A percentile compares a stretch with the other conserved stretches of the same genome.
phyloP scores from a whole-genome alignment of 345 rosid species.

The Toxicodendron radicans region DNA sequence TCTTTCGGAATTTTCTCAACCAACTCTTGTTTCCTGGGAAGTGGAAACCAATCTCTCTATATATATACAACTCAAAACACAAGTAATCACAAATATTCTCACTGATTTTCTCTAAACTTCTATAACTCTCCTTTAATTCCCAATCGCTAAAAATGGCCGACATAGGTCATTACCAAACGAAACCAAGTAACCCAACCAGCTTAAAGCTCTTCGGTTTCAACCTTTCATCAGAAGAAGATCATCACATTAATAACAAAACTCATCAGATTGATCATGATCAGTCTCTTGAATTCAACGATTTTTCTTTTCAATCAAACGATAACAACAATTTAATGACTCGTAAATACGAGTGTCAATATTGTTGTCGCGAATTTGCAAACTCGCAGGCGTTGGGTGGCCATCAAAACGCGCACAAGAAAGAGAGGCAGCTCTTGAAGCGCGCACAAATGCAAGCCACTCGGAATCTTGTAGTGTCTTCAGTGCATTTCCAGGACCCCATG shows the following conservation, averaged over 20 bases:
- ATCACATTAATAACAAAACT: slow-evolving; percentile 11
- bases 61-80: not conserved
- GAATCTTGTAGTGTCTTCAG: slow-evolving; percentile 19
- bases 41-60: too few relatives aligned
- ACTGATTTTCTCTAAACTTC: not conserved
- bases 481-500: slow-evolving; percentile 41
- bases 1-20: slow-evolving; percentile 33
- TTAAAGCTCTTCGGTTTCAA: slow-evolving; percentile 68
- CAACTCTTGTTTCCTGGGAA: slow-evolving; percentile 27
- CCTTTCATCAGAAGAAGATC: slow-evolving; percentile 40
- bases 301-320: slow-evolving; percentile 22
- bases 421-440: slow-evolving; percentile 77
- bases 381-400: slow-evolving; percentile 98
- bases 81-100: not conserved
- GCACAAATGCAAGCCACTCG: slow-evolving; percentile 69
- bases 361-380: slow-evolving; percentile 85
- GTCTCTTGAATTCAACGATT: slow-evolving; percentile 21
- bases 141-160: slow-evolving; percentile 30
- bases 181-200: slow-evolving; percentile 26
- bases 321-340: slow-evolving; percentile 19
- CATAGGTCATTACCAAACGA: slow-evolving; percentile 21
- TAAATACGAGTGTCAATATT: slow-evolving; percentile 92
- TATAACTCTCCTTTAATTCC: slow-evolving; percentile 1
- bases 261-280: slow-evolving; percentile 12
- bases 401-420: slow-evolving; percentile 98